Conservation (phyloP, 2,329 filamentous ascomycete genomes). For the Immersiporthe knoxdaviesiana region DNA sequence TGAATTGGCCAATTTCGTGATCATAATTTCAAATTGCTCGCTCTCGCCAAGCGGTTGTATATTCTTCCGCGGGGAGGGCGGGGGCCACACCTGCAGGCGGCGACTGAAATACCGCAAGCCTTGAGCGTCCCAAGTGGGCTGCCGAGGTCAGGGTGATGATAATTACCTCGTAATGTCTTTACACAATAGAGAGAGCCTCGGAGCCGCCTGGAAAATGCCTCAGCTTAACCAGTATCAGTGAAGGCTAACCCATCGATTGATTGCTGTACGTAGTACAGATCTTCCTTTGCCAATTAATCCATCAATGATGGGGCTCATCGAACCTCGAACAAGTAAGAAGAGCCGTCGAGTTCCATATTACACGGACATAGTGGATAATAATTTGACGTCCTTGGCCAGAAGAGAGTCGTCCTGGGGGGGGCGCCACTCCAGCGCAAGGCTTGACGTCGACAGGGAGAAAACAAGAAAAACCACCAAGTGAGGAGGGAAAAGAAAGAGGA, state of each 20-base stretch:
- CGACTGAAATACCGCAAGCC: constrained; percentile 6
- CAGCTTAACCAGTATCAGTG: not conserved
- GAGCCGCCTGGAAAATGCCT: not conserved
- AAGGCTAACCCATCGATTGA: not conserved
- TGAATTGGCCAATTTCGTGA: constrained; percentile 2
- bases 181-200: not conserved
- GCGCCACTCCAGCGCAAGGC: not conserved
- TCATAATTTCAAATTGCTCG: not conserved
- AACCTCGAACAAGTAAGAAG: not conserved
- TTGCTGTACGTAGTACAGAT: too few relatives aligned
- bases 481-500: not conserved
- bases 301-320: not conserved
- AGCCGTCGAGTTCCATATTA: not conserved
- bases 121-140: not conserved
- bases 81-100: not conserved
- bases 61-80: not conserved
- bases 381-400: not conserved
- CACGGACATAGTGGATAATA: not conserved
- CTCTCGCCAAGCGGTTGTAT: not conserved
- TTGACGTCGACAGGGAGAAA: not conserved
- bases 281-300: not conserved
- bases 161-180: not conserved
- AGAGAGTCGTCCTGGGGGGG: not conserved
- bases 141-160: not conserved
- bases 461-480: not conserved